These are phyloP conservation scores for Fusarium praegraminearum DNA, from an alignment of 2,329 filamentous ascomycete genomes.

Conservation along the genomic window DNA sequence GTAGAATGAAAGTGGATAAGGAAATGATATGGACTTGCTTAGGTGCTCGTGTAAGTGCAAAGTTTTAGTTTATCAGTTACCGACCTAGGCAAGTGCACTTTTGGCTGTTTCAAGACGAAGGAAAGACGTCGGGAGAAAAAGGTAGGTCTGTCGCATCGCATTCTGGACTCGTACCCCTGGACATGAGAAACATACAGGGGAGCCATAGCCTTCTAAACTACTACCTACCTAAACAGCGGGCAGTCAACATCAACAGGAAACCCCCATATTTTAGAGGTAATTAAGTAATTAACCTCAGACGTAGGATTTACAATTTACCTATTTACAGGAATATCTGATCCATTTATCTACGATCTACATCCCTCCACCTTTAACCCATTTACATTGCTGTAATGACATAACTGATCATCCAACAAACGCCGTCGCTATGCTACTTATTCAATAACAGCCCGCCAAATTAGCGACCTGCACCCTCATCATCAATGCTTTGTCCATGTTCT, in stretches of 20 bases:
- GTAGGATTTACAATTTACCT: background rate
- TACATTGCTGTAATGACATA: background rate
- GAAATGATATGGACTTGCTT: background rate
- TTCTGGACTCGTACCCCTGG: constrained; percentile 11
- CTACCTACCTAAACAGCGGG: no score
- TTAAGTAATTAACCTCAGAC: no score
- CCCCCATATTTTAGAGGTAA: no score
- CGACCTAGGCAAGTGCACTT: background rate
- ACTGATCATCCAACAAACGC: constrained; percentile 32
- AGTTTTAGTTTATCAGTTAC: constrained; percentile 8
- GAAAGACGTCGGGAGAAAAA: background rate
- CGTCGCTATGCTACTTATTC: constrained; percentile 42
- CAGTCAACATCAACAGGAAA: no score
- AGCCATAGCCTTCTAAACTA: background rate
- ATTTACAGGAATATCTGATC: background rate
- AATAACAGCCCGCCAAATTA: constrained; percentile 10
- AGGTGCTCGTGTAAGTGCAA: constrained; percentile 4
- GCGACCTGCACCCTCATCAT: constrained; percentile 18
- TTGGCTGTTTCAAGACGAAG: constrained; percentile 16
- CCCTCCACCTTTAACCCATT: background rate
- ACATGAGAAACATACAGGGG: constrained; percentile 11
- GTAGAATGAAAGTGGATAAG: constrained; percentile 1
- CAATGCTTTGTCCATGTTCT: constrained; percentile 30
- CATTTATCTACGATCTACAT: constrained; percentile 13
- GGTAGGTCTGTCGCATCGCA: constrained; percentile 18